Base-by-base conservation (phyloP, 2,329 filamentous ascomycete genomes). In the Chaetomium olivaceum region DNA sequence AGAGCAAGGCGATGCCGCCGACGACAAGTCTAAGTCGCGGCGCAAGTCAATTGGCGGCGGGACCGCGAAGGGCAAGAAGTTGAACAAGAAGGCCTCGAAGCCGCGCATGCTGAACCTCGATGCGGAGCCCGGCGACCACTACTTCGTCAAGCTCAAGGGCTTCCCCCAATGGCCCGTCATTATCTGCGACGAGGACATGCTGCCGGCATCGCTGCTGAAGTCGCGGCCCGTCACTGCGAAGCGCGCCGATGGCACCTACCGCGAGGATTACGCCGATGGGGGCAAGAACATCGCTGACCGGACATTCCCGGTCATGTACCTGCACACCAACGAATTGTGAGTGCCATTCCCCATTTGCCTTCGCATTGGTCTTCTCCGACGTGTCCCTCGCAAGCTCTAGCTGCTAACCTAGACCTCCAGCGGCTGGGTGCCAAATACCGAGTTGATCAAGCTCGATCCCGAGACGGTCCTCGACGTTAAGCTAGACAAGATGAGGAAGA, bases 291-390 rank as follows among this genome's bases (percentile, higher is more conserved):
- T 86, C 51, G 87, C 89, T 68, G 93, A 97, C 78, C 87, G 94
- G 69, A 93, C 91, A 33, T 98, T 93, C 76, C 92, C 94, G 5
- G 89, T 98, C 74, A 97, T 98, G 94, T 98, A 97, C 77, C 81
- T 98, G 59, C 84, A 87, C 69, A 97, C 93, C 46, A 97, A 98
- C 74, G 94, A 98, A 83, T 98, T 99, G 95, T 99, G 81, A 87
- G 94, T 87, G 21, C 11, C 11, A 5, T 8, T 11, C 4, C 7
- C 12, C 51, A 8, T 21, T 29, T 31, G 4, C 21, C 46, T 8
- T 48, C 1, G 46, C n/a, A 48, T 48, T 23, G 46, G 27, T 25
- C 19, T 19, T 27, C 31, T 2, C 23, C 56, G 16, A 14, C 12
- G 11, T 60, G 16, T 21, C 39, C 27, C 36, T 33, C 52, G 57